Evolutionary conservation across 257 asterid genomes (phyloP).

Genomic region (Solanum boliviense): DNA sequence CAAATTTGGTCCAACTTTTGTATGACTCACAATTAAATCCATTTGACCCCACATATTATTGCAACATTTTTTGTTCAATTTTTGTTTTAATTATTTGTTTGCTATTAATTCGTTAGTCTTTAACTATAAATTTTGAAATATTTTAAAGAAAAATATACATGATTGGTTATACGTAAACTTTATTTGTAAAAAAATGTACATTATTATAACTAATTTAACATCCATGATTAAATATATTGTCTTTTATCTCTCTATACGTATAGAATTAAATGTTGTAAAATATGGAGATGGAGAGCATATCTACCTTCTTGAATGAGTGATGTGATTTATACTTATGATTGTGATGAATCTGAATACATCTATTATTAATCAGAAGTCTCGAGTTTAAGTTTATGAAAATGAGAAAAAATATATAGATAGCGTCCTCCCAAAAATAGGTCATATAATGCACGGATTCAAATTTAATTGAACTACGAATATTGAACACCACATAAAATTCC

Average conservation of each 20-base stretch:
- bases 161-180: not conserved
- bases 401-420: not conserved
- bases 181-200: not conserved
- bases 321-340: not conserved
- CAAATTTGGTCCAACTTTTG: not conserved
- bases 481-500: not conserved
- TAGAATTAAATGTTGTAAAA: not conserved
- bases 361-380: not conserved
- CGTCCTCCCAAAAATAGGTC: rapidly evolving
- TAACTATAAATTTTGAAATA: not conserved
- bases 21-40: not conserved
- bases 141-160: not conserved
- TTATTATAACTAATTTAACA: not conserved
- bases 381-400: not conserved
- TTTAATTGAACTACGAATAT: not conserved
- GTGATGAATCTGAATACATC: not conserved
- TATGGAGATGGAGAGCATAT: not conserved
- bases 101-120: not conserved
- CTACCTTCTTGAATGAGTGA: not conserved
- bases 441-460: rapidly evolving
- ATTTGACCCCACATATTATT: not conserved
- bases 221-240: not conserved
- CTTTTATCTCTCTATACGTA: not conserved
- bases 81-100: too few species aligned
- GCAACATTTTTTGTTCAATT: not conserved